These are phyloP conservation scores for Saccharomyces cerevisiae DNA, from an alignment of 805 yeast species.

Conservation along the genomic window DNA sequence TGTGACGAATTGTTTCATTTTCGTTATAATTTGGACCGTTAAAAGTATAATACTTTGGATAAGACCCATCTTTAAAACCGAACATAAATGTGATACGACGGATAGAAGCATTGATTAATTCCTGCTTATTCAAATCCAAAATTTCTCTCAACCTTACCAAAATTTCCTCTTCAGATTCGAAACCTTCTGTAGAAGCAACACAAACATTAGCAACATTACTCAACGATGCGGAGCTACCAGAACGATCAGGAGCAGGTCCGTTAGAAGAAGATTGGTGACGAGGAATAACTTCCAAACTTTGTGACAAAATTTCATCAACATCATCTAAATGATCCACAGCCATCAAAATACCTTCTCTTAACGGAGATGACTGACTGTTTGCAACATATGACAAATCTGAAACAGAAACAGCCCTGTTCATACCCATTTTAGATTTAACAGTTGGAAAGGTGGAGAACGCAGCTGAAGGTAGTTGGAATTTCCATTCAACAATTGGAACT, in stretches of 20 bases:
- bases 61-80: conserved; percentile 74
- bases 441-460: conserved; percentile 65
- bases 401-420: conserved; percentile 86
- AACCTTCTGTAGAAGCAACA: conserved; percentile 66
- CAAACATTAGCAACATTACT: conserved; percentile 80
- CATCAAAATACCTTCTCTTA: conserved; percentile 78
- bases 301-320: conserved; percentile 69
- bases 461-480: conserved; percentile 78
- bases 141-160: conserved; percentile 55
- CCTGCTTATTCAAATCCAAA: conserved; percentile 60
- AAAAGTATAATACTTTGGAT: conserved; percentile 94
- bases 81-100: conserved; percentile 92
- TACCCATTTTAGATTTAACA: conserved; percentile 37
- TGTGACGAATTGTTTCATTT: conserved; percentile 91
- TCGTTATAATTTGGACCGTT: conserved; percentile 80
- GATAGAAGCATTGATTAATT: conserved; percentile 59
- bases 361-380: conserved; percentile 55
- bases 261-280: conserved; percentile 33
- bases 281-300: conserved; percentile 68
- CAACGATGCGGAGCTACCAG: conserved; percentile 35
- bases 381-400: conserved; percentile 85
- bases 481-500: conserved; percentile 76
- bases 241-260: conserved; percentile 45
- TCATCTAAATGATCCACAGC: conserved; percentile 82
- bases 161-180: conserved; percentile 59